phyloP scores from a whole-genome alignment of 2,329 filamentous ascomycete genomes.

The Stachybotrys elegans region DNA sequence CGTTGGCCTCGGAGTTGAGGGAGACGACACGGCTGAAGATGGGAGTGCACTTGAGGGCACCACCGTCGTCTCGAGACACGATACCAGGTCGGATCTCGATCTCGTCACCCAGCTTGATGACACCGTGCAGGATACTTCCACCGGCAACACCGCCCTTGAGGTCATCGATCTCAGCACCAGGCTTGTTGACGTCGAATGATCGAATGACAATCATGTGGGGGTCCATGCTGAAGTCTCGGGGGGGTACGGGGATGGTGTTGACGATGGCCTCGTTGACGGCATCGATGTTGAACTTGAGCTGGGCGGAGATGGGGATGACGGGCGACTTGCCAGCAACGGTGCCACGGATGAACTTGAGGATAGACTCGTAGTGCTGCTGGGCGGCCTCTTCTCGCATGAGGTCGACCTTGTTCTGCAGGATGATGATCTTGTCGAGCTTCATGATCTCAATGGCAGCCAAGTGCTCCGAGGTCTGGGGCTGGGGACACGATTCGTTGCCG shows the following conservation, averaged over 20 bases:
- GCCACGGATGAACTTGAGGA: conserved; percentile 96
- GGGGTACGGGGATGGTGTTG: conserved; percentile 87
- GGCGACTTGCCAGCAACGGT: conserved; percentile 93
- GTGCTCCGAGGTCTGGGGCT: conserved; percentile 98
- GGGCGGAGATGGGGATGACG: conserved; percentile 93
- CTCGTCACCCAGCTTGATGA: conserved; percentile 94
- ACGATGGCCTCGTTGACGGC: conserved; percentile 95
- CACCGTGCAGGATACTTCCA: conserved; percentile 93
- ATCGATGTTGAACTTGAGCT: conserved; percentile 99
- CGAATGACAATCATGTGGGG: conserved; percentile 99
- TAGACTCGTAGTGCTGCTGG: conserved; percentile 90
- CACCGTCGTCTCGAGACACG: conserved; percentile 89
- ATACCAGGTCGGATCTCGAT: conserved; percentile 99
- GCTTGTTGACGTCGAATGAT: conserved; percentile 99
- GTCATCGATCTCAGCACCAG: conserved; percentile 96
- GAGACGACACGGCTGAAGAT: conserved; percentile 95
- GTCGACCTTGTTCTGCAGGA: conserved; percentile 99
- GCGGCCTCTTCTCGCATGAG: conserved; percentile 95
- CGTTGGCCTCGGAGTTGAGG: conserved; percentile 96
- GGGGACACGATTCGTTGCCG: conserved; percentile 96
- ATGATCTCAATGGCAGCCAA: conserved; percentile 99
- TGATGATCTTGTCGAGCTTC: conserved; percentile 99
- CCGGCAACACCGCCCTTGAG: conserved; percentile 98
- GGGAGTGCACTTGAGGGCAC: conserved; percentile 91
- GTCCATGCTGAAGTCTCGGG: conserved; percentile 83